These are phyloP conservation scores for Nemania abortiva DNA, from an alignment of 2,329 filamentous ascomycete genomes.

Conservation along the genomic window DNA sequence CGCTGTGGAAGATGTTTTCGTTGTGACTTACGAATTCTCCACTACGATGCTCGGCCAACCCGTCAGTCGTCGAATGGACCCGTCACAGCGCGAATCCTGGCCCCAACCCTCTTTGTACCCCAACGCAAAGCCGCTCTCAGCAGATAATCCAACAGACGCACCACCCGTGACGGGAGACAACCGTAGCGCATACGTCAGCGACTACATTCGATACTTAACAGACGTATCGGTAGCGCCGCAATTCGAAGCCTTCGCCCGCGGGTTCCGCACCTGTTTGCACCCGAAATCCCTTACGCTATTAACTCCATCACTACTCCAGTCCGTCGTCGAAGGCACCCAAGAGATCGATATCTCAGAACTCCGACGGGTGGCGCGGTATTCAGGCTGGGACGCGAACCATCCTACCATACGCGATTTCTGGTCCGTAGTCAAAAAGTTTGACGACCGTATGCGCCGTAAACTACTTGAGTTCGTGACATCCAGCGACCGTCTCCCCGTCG, in stretches of 20 bases:
- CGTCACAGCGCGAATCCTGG: constrained; percentile 59
- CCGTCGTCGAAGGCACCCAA: constrained; percentile 84
- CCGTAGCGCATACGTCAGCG: constrained; percentile 79
- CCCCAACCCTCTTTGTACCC: constrained; percentile 61
- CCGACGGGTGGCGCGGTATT: constrained; percentile 78
- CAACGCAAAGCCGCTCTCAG: constrained; percentile 46
- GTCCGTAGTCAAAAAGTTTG: constrained; percentile 77
- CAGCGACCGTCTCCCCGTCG: constrained; percentile 88
- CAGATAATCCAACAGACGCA: constrained; percentile 65
- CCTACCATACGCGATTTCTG: constrained; percentile 84
- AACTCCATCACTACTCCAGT: constrained; percentile 76
- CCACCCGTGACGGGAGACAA: constrained; percentile 85
- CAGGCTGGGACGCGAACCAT: constrained; percentile 80
- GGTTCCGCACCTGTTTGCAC: constrained; percentile 82
- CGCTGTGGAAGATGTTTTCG: constrained; percentile 83
- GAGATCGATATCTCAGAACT: constrained; percentile 83
- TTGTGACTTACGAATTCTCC: constrained; percentile 88
- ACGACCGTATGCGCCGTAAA: constrained; percentile 76
- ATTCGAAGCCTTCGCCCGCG: constrained; percentile 81
- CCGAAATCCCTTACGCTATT: constrained; percentile 79
- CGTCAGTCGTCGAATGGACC: constrained; percentile 68
- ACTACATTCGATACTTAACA: constrained; percentile 88
- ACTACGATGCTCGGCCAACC: constrained; percentile 68
- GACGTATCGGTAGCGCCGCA: constrained; percentile 82
- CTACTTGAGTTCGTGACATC: constrained; percentile 96